phyloP scores from a whole-genome alignment of 768 basidiomycete genomes.

The Gelatoporia subvermispora region DNA sequence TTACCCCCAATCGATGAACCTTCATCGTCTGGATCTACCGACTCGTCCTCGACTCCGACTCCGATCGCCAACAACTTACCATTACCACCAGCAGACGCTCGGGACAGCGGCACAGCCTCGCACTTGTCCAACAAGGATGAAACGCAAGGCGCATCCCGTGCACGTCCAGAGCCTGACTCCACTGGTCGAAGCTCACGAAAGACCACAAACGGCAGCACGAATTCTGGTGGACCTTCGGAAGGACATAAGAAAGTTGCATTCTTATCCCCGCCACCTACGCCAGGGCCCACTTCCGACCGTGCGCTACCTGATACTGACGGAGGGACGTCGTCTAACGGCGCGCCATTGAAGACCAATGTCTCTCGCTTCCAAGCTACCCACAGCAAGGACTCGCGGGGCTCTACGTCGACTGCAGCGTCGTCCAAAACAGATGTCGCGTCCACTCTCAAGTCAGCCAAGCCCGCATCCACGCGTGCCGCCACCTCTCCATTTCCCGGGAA shows the following conservation, averaged over 20 bases:
- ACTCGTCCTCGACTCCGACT: slow-evolving; percentile 31
- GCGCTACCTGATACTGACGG: slow-evolving; percentile 44
- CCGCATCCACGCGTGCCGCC: slow-evolving; percentile 58
- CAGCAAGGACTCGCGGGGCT: slow-evolving; percentile 65
- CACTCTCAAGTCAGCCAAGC: slow-evolving; percentile 38
- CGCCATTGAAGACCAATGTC: slow-evolving; percentile 56
- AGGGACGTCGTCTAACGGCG: slow-evolving; percentile 26
- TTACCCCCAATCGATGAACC: slow-evolving; percentile 42
- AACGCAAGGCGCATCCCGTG: slow-evolving; percentile 11
- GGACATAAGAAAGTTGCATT: slow-evolving; percentile 85
- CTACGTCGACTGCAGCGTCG: slow-evolving; percentile 57
- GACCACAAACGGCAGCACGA: slow-evolving; percentile 32
- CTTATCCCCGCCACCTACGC: slow-evolving; percentile 74
- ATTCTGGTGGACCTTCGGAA: slow-evolving; percentile 31
- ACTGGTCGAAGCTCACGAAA: slow-evolving; percentile 34
- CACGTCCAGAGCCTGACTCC: slow-evolving; percentile 26
- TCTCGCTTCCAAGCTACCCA: slow-evolving; percentile 75
- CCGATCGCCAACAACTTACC: slow-evolving; percentile 25
- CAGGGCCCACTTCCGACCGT: slow-evolving; percentile 46
- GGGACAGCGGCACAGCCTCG: slow-evolving; percentile 19
- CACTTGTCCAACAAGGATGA: slow-evolving; percentile 10
- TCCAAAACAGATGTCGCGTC: slow-evolving; percentile 59
- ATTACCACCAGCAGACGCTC: slow-evolving; percentile 13
- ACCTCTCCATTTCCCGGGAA: slow-evolving; percentile 56
- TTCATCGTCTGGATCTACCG: slow-evolving; percentile 28